Evolutionary conservation across 2,329 filamentous ascomycete species (phyloP), one percentile per base, ranked within the genome.

Genomic region (Aspergillus hortae): DNA sequence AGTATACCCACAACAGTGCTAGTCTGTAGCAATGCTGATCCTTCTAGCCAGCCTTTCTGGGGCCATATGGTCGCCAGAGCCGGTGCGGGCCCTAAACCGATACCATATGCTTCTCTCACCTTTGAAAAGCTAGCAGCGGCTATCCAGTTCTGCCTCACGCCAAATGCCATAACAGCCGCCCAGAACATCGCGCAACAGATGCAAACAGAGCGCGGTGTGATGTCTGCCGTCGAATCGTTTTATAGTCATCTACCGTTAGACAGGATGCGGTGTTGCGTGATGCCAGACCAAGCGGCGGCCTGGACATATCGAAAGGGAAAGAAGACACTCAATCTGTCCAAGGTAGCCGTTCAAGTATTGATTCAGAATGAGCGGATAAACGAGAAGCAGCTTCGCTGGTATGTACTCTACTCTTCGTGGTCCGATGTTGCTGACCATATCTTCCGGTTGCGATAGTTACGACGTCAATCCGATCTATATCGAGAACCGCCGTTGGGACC

Each of bases 11-110:
- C 12, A n/a, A 1, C 4, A 6, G 23, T 19, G 4, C 23, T 15
- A n/a, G 19, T 6, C 6, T 40, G 10, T 7, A 27, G 1, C 25
- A n/a, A 44, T 27, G 25, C 32, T 38, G 11, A 52, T 21, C 15
- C 11, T 9, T 32, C 23, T 23, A 65, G 62, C 57, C 79, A 81
- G 57, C 75, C 74, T 1, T 81, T 82, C 60, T 82, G 79, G 79
- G 79, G 77, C 4, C 59, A 73, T 12, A 80, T 80, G 76, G 71
- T 81, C 1, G 74, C 76, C 6, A 63, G 65, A 46, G 72, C 76
- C 2, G 75, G 76, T 4, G 79, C 78, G 33, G 79, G 79, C 0
- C 77, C 79, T 1, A 56, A 63, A 4, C 78, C 78, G 0, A 74
- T 81, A 11, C 74, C 75, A 0, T 68, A 75, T 55, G 73, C 74